Evolutionary conservation across 148 eudicot species (phyloP).

Genomic region (Arctostaphylos glauca): DNA sequence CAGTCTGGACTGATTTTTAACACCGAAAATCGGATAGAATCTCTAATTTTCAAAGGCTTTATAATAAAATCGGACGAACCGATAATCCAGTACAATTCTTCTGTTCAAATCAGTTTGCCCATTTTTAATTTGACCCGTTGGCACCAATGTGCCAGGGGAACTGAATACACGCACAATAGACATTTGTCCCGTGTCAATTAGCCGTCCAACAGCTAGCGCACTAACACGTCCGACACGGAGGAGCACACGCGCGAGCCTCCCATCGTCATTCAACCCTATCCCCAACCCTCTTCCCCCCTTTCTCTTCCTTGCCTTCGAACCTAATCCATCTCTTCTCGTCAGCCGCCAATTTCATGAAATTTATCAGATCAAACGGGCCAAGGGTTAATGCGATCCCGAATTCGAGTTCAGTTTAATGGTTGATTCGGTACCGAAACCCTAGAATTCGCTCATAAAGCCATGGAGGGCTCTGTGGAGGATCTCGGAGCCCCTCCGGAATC

Average conservation of each 20-base stretch:
- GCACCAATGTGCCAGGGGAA: no score
- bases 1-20: no score
- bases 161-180: not conserved
- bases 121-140: no score
- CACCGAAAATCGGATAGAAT: no score
- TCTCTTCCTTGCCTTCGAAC: not conserved
- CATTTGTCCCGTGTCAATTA: not conserved
- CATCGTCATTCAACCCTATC: slow-evolving; percentile 33
- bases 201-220: not conserved
- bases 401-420: slow-evolving; percentile 27
- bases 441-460: not conserved
- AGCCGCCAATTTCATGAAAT: slow-evolving; percentile 14
- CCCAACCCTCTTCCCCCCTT: not conserved
- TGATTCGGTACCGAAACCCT: slow-evolving; percentile 8
- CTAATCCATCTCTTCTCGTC: not conserved
- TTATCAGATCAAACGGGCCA: not conserved
- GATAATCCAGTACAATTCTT: no score
- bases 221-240: not conserved
- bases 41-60: no score
- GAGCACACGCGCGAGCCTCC: slow-evolving; percentile 4
- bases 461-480: slow-evolving; percentile 43
- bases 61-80: no score
- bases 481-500: slow-evolving; percentile 62
- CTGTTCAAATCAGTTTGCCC: no score
- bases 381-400: not conserved